phyloP scores from a whole-genome alignment of 2,329 filamentous ascomycete species.

The Fusarium coffeatum region DNA sequence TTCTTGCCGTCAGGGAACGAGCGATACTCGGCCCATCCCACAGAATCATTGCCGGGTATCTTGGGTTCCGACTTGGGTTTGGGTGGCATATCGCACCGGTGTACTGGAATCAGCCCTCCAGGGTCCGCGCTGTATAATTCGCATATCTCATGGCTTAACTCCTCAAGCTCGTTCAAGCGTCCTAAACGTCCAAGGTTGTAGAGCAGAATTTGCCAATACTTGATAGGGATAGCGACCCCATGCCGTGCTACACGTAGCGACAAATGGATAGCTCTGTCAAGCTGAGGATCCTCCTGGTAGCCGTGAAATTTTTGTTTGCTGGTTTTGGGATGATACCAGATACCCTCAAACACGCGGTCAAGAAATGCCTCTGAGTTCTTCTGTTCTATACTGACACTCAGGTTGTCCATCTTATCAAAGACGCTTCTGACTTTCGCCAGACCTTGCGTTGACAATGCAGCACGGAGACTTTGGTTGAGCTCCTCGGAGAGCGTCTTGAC shows the following conservation, averaged over 20 bases:
- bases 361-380: constrained; percentile 46
- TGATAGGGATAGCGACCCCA: constrained; percentile 51
- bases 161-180: constrained; percentile 59
- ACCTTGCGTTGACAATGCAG: constrained; percentile 12
- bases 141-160: constrained; percentile 57
- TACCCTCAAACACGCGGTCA: constrained; percentile 41
- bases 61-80: background rate
- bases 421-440: constrained; percentile 44
- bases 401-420: constrained; percentile 50
- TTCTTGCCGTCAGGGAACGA: constrained; percentile 15
- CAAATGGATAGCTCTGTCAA: constrained; percentile 50
- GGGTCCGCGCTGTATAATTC: constrained; percentile 51
- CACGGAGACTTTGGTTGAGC: constrained; percentile 41
- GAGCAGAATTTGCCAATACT: constrained; percentile 58
- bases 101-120: constrained; percentile 55
- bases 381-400: constrained; percentile 47
- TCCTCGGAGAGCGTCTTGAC: constrained; percentile 33
- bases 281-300: constrained; percentile 31
- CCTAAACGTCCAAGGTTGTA: constrained; percentile 58
- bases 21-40: constrained; percentile 19
- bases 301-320: constrained; percentile 23
- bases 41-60: background rate
- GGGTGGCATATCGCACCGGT: constrained; percentile 57
- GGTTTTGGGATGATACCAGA: constrained; percentile 47
- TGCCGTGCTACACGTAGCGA: constrained; percentile 47